Percentiles rank a stretch among this genome's conserved stretches.
phyloP scores from a whole-genome alignment of 352 stramenopile species.

The Globisporangium parvum region DNA sequence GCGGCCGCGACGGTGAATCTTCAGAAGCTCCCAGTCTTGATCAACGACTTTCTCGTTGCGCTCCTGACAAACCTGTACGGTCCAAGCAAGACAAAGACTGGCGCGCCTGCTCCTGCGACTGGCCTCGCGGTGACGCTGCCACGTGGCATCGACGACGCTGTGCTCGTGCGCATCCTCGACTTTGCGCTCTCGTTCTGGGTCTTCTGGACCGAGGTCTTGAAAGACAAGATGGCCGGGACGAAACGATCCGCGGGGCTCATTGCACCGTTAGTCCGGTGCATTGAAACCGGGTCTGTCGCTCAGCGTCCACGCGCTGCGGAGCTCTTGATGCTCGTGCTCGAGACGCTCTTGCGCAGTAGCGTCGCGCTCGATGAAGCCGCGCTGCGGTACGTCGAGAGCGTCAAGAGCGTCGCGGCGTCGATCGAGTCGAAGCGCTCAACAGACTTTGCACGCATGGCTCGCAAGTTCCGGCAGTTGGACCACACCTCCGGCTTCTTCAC shows the following conservation, averaged over 20 bases:
- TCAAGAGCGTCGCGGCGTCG: conserved; percentile 33
- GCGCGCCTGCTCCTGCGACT: conserved; percentile 8
- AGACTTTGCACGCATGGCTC: conserved; percentile 52
- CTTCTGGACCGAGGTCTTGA: conserved; percentile 54
- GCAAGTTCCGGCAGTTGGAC: conserved; percentile 61
- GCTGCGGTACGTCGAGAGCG: conserved; percentile 39
- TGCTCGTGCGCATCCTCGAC: conserved; percentile 59
- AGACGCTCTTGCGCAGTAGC: conserved; percentile 40
- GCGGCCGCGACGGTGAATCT: conserved; percentile 29
- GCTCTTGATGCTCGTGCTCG: conserved; percentile 59
- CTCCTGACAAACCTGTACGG: conserved; percentile 47
- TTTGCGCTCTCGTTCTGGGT: conserved; percentile 71
- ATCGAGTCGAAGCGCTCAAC: conserved; percentile 67
- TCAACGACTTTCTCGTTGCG: conserved; percentile 67
- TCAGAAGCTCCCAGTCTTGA: conserved; percentile 58
- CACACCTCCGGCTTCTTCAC: conserved; percentile 50
- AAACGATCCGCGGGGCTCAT: conserved; percentile 54
- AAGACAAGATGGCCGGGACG: conserved; percentile 38
- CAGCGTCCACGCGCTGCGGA: conserved; percentile 63
- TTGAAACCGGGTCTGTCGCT: conserved; percentile 32
- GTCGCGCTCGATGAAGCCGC: conserved; percentile 46
- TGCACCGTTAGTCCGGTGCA: conserved; percentile 44
- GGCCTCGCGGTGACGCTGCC: neutral
- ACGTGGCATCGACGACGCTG: conserved; percentile 31
- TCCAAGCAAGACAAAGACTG: conserved; percentile 7